Base-by-base conservation (phyloP, 352 stramenopile genomes). In the Aphanomyces euteiches region DNA sequence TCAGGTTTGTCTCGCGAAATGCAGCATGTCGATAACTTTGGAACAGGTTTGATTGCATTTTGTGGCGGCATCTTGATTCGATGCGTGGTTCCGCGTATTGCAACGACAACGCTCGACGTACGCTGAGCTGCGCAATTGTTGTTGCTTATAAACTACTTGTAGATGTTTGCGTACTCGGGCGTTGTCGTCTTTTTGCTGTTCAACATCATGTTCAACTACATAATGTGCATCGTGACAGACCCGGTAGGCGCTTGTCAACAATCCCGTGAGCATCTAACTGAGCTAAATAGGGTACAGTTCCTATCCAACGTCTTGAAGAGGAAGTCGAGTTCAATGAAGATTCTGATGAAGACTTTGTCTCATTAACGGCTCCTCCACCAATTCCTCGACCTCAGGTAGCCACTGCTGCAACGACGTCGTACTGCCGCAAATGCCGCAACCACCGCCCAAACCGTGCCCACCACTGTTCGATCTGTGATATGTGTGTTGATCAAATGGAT, bases 401-500 rank as follows among this genome's bases (percentile, higher is more conserved):
- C 28, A 28, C 28, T 28, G 28, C 28, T 28, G 28, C 28, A 28
- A 28, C 28, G 17, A 70, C 64, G 39, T 48, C 64, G 19, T 70
- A 45, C 38, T 99, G 96, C 79, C 92, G 95, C 7, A 86, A 96
- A 40, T 99, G 98, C 81, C 98, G 99, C 76, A 41, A 61, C 5
- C 45, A 59, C 8, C 64, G 64, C 5, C 96, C 96, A 15, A 84
- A 82, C 34, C 89, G 96, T 72, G 96, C 96, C 13, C 96, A 98
- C 84, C 95, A 98, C 78, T 99, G 96, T 80, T 97, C 87, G 56
- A 96, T 98, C 70, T 98, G 95, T 79, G 82, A 97, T 72, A 80
- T 92, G 67, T 98, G 95, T 67, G 90, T 98, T 61, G 92, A 98
- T 67, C 98, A 98, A 80, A 99, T 99, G 96, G 97, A 99, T 77